Evolutionary conservation across 176 grass and related monocot species (phyloP), one percentile per base, ranked within the genome.

Genomic region (Saccharum officinarum): DNA sequence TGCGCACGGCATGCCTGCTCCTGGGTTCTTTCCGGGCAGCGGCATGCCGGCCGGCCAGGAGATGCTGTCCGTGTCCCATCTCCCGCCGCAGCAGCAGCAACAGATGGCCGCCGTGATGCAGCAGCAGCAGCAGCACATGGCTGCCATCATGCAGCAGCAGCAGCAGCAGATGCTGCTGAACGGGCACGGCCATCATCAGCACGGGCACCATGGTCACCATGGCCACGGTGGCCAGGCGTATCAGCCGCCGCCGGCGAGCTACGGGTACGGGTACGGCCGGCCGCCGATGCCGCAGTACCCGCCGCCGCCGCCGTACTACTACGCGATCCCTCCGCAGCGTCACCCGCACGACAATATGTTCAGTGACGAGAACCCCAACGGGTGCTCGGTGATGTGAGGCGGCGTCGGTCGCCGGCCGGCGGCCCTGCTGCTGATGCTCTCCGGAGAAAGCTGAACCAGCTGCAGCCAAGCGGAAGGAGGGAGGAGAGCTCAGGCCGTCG

Each of bases 321-420:
- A 41, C 7, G 10, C 42, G 0, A 73, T 86, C 82, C 87, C 88
- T 18, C 55, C 88, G 30, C 55, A 59, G 55, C 55, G 55, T 4
- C 91, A 88, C 18, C 84, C 79, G 2, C 80, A 89, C 0, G 49
- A 91, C 55, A 85, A 89, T 70, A 38, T 84, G 17, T 94, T 91
- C 76, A 94, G 92, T 23, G 92, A 94, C 75, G 92, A 94, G 63
- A 91, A 91, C 39, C 83, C 89, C 17, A 85, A 80, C 77, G 91
- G 92, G 55, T 94, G 92, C 83, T 91, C 89, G 10, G 65, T 91
- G 8, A 94, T 94, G 92, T 94, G 92, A 92, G 77, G 38, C 17
- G 10, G 17, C 2, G 11, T 5, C 49, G 4, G 47, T 17, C 14
- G 52, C 52, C 17, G n/a, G n/a, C 10, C 16, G 16, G 25, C 13